These are phyloP conservation scores for Bothriochloa decipiens DNA, from an alignment of 176 grass and related monocot species.

Conservation along the genomic window DNA sequence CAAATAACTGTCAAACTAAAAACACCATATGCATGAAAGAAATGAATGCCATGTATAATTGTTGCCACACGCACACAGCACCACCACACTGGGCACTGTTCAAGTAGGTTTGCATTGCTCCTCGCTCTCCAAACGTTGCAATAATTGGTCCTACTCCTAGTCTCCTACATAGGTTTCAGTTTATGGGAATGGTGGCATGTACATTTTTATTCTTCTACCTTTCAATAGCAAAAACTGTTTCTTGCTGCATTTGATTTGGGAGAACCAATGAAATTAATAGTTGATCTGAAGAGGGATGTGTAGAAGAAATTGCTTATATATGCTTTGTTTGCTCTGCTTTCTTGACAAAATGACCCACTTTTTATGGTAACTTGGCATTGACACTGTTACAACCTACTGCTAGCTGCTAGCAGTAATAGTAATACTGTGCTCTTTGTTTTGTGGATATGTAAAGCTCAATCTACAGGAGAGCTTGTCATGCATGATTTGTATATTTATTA, in stretches of 20 bases:
- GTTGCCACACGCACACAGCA: not conserved
- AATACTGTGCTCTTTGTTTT: not conserved
- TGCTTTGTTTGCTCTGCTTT: not conserved
- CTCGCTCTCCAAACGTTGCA: not conserved
- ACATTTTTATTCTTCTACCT: not conserved
- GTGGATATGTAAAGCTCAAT: too few species aligned
- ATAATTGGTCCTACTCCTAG: not conserved
- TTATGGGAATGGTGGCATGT: not conserved
- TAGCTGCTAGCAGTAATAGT: not conserved
- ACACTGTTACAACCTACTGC: not conserved
- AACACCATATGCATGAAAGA: not conserved
- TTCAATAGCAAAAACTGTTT: not conserved
- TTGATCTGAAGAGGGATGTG: not conserved
- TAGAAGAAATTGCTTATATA: not conserved
- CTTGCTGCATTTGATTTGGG: not conserved
- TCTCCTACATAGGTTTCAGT: not conserved
- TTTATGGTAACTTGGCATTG: not conserved
- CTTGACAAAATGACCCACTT: not conserved
- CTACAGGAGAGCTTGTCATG: not conserved
- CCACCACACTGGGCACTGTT: not conserved
- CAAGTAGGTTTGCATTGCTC: not conserved
- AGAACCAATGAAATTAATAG: not conserved
- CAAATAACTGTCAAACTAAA: not conserved
- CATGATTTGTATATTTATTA: not conserved
- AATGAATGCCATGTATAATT: not conserved